Percentiles rank a stretch among this genome's conserved stretches.
Conservation (phyloP, 2,329 filamentous ascomycete species). For the Hypoxylon sp. region DNA sequence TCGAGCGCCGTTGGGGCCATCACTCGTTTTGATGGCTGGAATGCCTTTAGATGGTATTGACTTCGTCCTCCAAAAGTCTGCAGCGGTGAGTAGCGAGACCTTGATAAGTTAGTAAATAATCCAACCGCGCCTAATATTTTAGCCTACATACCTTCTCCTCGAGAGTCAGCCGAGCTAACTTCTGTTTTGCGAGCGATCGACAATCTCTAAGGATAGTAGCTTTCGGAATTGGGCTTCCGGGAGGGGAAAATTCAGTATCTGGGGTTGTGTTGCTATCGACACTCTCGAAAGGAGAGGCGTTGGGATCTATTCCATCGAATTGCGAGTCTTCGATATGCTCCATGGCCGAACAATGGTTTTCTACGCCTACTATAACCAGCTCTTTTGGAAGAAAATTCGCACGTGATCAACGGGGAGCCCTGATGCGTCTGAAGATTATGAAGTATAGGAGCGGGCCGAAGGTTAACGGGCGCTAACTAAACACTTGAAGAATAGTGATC, state of each 20-base stretch:
- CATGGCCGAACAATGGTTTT: slow-evolving; percentile 41
- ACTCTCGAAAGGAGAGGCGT: slow-evolving; percentile 56
- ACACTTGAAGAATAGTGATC: slow-evolving; percentile 8
- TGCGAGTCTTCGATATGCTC: slow-evolving; percentile 50
- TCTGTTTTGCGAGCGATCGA: slow-evolving; percentile 62
- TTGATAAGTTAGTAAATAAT: slow-evolving; percentile 52
- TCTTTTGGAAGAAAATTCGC: slow-evolving; percentile 13
- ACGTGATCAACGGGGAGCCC: slow-evolving; percentile 27
- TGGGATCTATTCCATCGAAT: slow-evolving; percentile 55
- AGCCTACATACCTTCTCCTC: slow-evolving; percentile 68
- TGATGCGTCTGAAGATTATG: background rate
- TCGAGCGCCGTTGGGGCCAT: slow-evolving; percentile 79
- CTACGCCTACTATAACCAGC: slow-evolving; percentile 10
- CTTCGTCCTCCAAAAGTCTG: slow-evolving; percentile 80
- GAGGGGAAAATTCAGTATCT: slow-evolving; percentile 65
- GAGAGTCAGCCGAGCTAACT: slow-evolving; percentile 66
- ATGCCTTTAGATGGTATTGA: slow-evolving; percentile 74
- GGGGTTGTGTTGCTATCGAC: slow-evolving; percentile 62
- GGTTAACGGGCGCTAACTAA: background rate
- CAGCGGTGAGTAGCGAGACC: slow-evolving; percentile 72
- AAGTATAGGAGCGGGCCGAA: slow-evolving; percentile 12
- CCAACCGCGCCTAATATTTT: background rate
- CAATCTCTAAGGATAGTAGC: slow-evolving; percentile 56
- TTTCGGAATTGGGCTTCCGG: slow-evolving; percentile 61
- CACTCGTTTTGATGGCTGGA: slow-evolving; percentile 75